Percentiles rank a stretch among this genome's conserved stretches.
Conservation (phyloP, 192 early-diverging fungal genomes). For the Coemansia javaensis region DNA sequence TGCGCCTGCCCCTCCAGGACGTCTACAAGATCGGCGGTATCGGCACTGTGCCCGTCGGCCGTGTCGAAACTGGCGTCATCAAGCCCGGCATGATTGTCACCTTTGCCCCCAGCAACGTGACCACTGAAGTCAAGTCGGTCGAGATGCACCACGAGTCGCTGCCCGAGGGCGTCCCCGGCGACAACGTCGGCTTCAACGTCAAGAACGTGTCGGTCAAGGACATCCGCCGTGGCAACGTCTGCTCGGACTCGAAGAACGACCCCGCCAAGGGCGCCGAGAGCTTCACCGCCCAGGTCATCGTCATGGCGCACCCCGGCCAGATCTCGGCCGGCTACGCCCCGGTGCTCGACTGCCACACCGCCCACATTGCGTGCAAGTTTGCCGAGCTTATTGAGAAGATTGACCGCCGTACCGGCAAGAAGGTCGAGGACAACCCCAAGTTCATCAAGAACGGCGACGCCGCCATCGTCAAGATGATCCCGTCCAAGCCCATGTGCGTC, state of each 20-base stretch:
- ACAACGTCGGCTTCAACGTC: constrained; percentile 99
- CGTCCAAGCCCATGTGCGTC: constrained; percentile 95
- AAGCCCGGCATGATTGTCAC: constrained; percentile 86
- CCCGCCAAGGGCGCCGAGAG: constrained; percentile 86
- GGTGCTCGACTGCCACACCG: constrained; percentile 93
- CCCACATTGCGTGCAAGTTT: constrained; percentile 97
- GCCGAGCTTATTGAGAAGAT: constrained; percentile 89
- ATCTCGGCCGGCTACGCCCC: constrained; percentile 92
- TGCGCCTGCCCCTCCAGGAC: constrained; percentile 96
- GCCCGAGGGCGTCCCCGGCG: constrained; percentile 80
- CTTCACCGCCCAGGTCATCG: constrained; percentile 94
- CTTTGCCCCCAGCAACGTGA: constrained; percentile 82
- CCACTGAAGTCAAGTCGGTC: constrained; percentile 95
- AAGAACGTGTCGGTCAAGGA: constrained; percentile 98
- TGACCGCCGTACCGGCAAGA: constrained; percentile 93
- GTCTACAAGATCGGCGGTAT: constrained; percentile 99
- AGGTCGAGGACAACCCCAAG: constrained; percentile 88
- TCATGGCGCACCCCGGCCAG: constrained; percentile 96
- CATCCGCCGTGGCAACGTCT: constrained; percentile 94
- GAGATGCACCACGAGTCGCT: constrained; percentile 98
- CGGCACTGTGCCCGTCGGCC: constrained; percentile 94
- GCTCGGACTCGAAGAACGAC: constrained; percentile 96
- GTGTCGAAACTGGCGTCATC: constrained; percentile 95
- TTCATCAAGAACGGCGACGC: constrained; percentile 94
- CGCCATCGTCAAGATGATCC: constrained; percentile 92